Base-by-base conservation (phyloP, 345 rosid species). In the Citrus glauca region DNA sequence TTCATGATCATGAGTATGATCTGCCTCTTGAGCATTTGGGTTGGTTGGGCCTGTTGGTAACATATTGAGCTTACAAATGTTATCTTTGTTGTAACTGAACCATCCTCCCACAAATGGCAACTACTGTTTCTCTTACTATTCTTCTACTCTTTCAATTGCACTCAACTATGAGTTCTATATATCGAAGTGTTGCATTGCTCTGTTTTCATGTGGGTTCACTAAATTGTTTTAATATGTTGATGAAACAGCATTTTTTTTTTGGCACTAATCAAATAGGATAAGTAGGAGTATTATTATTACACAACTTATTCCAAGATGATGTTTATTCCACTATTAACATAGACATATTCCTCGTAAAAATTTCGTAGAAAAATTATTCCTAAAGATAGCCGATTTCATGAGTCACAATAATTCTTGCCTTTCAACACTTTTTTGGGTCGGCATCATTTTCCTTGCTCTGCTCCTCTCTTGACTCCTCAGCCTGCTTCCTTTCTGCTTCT, bases 21-120 rank as follows among this genome's bases (percentile, higher is more conserved):
- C 72, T 64, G 66, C 70, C 76, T 42, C 74, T 19, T 59, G 69
- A 67, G 66, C 66, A 16, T 72, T 55, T 78, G 81, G 81, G 76
- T 55, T 81, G 86, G 86, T 40, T 79, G 83, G 66, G 62, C 77
- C 82, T 74, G 45, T 55, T 27, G 79, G 30, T 68, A 24, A 61
- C 50, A 13, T 55, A 30, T 42, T 40, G 30, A 57, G 63, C 24
- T 67, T 24, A 20, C 22, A 65, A 56, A 19, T 69, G 11, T 62
- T 59, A 35, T 60, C 55, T 11, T 10, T 69, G 0, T 38, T 76
- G 77, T 76, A 62, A 78, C 53, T 65, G 81, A 78, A 60, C 55
- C 76, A 63, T 66, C 82, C 73, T 80, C 74, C 60, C 79, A 60
- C 70, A 56, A 63, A 66, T 40, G 79, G 76, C 71, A 11, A 62